Percentiles rank a stretch among this genome's conserved stretches.
These are phyloP conservation scores for Hemerocallis citrina DNA, from an alignment of 106 monocot species.

Conservation along the genomic window DNA sequence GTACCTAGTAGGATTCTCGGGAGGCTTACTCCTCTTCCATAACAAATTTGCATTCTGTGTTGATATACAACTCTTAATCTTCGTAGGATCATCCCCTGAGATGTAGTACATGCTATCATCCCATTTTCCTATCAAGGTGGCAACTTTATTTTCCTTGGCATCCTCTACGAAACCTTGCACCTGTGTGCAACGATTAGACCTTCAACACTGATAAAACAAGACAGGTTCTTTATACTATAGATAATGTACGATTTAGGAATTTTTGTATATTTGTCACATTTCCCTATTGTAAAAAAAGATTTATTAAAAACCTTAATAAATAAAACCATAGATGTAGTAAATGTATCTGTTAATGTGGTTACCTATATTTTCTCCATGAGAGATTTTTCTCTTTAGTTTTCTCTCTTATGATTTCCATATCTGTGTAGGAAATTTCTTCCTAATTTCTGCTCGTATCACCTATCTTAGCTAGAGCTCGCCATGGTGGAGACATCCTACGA, in stretches of 20 bases:
- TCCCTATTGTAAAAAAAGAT: too few species aligned
- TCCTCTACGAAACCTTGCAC: constrained; percentile 75
- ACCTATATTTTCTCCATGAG: too few species aligned
- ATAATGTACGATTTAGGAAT: too few species aligned
- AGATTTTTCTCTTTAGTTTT: too few species aligned
- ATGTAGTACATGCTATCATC: constrained; percentile 55
- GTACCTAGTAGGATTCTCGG: constrained; percentile 44
- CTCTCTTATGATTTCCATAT: too few species aligned
- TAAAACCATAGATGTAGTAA: not conserved
- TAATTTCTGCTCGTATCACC: too few species aligned
- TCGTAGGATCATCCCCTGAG: constrained; percentile 22
- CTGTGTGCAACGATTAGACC: constrained; percentile 10
- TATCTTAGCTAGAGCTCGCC: too few species aligned
- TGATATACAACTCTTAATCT: constrained; percentile 13
- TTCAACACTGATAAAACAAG: not conserved
- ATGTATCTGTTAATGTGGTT: not conserved
- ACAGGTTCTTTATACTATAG: too few species aligned
- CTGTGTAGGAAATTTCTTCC: too few species aligned
- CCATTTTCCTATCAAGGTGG: constrained; percentile 67
- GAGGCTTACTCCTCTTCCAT: constrained; percentile 47
- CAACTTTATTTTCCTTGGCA: constrained; percentile 38
- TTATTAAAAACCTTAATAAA: not conserved
- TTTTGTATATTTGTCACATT: too few species aligned
- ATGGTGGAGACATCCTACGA: too few species aligned
- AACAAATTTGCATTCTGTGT: constrained; percentile 17